Percentiles rank a stretch among this genome's conserved stretches.
Evolutionary conservation across 2,329 filamentous ascomycete genomes (phyloP).

Genomic region (Ciborinia camelliae): DNA sequence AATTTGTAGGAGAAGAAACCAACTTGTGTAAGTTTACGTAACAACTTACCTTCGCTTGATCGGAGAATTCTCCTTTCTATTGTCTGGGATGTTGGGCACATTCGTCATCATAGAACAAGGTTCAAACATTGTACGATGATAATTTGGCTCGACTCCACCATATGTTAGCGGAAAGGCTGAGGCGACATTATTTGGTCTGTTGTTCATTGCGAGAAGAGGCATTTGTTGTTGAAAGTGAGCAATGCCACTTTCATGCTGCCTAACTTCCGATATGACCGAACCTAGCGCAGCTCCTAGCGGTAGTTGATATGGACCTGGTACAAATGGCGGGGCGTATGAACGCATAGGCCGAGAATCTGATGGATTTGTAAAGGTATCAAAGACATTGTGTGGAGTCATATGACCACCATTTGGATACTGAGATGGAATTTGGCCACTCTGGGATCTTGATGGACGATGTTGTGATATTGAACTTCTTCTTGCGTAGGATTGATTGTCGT

Average conservation of each 20-base stretch:
- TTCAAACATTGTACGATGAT: not conserved
- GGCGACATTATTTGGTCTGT: not conserved
- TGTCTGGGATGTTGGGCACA: not conserved
- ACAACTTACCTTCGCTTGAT: not conserved
- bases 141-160: not conserved
- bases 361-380: not conserved
- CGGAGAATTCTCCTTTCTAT: constrained; percentile 19
- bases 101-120: not conserved
- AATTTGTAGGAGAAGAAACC: not conserved
- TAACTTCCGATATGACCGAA: constrained; percentile 11
- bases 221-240: constrained; percentile 12
- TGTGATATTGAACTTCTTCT: constrained; percentile 13
- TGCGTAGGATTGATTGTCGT: not conserved
- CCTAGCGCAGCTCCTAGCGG: not conserved
- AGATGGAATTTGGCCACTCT: constrained; percentile 1
- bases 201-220: not conserved
- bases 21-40: not conserved
- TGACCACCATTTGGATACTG: constrained; percentile 1
- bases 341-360: not conserved
- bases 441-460: constrained; percentile 16
- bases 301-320: not conserved
- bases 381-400: not conserved
- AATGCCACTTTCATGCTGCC: constrained; percentile 17
- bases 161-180: not conserved
- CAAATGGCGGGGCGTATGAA: not conserved